A percentile compares a stretch with the other conserved stretches of the same genome.
Evolutionary conservation across 2,329 filamentous ascomycete genomes (phyloP).

Genomic region (Cladosporium sp.): DNA sequence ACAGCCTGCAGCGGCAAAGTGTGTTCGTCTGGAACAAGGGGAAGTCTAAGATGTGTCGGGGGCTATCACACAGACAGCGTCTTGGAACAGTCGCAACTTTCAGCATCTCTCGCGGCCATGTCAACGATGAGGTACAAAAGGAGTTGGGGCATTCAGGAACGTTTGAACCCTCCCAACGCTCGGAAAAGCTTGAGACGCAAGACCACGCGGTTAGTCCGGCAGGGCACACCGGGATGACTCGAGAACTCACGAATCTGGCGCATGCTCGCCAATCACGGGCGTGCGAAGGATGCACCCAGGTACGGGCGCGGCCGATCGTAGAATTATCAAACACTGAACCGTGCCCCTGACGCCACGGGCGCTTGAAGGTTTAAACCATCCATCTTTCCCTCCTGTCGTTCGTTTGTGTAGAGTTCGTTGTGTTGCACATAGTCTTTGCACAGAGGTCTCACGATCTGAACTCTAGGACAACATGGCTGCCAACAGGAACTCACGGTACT

Average conservation of each 20-base stretch:
- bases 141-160: not conserved
- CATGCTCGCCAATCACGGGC: slow-evolving; percentile 6
- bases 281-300: slow-evolving; percentile 3
- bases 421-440: not conserved
- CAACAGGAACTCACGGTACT: slow-evolving; percentile 19
- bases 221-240: slow-evolving; percentile 1
- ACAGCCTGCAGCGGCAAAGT: not conserved
- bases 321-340: slow-evolving; percentile 15
- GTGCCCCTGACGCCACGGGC: slow-evolving; percentile 16
- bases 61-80: not conserved
- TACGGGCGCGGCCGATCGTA: slow-evolving; percentile 9
- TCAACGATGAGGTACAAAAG: not conserved
- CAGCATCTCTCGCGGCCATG: not conserved
- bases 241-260: not conserved
- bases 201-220: slow-evolving; percentile 7
- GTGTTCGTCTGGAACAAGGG: not conserved
- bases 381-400: slow-evolving; percentile 10
- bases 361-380: slow-evolving; percentile 13
- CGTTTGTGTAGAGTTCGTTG: slow-evolving; percentile 5
- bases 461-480: slow-evolving; percentile 11
- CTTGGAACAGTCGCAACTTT: not conserved
- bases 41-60: not conserved
- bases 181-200: slow-evolving; percentile 11
- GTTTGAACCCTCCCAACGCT: slow-evolving; percentile 2
- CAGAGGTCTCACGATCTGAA: not conserved